phyloP scores from a whole-genome alignment of 768 basidiomycete genomes.

The Pleurotus citrinopileatus region DNA sequence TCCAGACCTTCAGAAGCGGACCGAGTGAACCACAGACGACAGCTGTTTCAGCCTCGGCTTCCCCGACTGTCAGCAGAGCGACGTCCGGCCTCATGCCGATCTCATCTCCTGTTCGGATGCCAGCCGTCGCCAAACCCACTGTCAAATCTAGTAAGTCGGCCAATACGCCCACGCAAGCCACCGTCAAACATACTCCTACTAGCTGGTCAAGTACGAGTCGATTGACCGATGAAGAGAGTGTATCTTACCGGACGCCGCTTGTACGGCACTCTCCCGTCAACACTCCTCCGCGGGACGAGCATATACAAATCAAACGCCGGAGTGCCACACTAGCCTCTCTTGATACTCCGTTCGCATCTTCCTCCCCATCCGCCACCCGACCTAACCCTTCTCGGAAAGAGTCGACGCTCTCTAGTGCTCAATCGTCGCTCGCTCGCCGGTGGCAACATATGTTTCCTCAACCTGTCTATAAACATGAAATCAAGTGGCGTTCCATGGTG shows the following conservation, averaged over 20 bases:
- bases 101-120: conserved; percentile 32
- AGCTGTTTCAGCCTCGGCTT: conserved; percentile 49
- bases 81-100: conserved; percentile 21
- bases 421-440: conserved; percentile 74
- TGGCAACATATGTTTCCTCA: conserved; percentile 89
- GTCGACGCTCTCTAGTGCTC: conserved; percentile 53
- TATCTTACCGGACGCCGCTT: conserved; percentile 43
- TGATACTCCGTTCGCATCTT: conserved; percentile 40
- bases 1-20: conserved; percentile 68
- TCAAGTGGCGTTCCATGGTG: conserved; percentile 89
- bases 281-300: conserved; percentile 72
- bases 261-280: conserved; percentile 61
- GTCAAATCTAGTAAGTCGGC: conserved; percentile 25
- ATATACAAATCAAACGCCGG: conserved; percentile 53
- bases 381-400: conserved; percentile 71
- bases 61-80: conserved; percentile 22
- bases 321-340: conserved; percentile 35
- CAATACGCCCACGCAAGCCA: conserved; percentile 36
- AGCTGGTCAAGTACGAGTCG: conserved; percentile 46
- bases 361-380: conserved; percentile 42
- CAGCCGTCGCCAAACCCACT: conserved; percentile 30
- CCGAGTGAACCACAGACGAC: conserved; percentile 64
- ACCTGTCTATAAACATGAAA: conserved; percentile 72
- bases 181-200: conserved; percentile 35
- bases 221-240: conserved; percentile 58